A percentile compares a stretch with the other conserved stretches of the same genome.
Conservation (phyloP, 257 asterid genomes). For the Cordia subcordata region DNA sequence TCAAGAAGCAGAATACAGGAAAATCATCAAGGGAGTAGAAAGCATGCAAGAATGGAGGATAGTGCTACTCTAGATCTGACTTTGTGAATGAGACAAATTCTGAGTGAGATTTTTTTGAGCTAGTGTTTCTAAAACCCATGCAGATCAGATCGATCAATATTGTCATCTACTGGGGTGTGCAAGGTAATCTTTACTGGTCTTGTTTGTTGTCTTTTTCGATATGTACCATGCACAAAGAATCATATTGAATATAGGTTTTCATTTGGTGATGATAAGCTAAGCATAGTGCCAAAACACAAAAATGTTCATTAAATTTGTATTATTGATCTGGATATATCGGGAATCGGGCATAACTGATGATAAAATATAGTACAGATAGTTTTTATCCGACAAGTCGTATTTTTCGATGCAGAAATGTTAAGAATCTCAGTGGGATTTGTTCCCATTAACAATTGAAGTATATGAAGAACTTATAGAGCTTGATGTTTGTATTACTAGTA, state of each 20-base stretch:
- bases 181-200: conserved; percentile 34
- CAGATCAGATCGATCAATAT: conserved; percentile 26
- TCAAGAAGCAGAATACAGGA: conserved; percentile 26
- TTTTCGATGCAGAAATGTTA: not conserved
- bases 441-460: not conserved
- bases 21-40: conserved; percentile 10
- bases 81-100: conserved; percentile 64
- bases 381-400: not conserved
- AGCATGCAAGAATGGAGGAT: conserved; percentile 32
- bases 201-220: conserved; percentile 27
- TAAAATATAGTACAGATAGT: not conserved
- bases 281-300: not conserved
- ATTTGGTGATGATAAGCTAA: not conserved
- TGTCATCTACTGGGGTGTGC: conserved; percentile 22
- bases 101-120: conserved; percentile 80
- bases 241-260: not conserved
- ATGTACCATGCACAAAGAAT: conserved; percentile 29
- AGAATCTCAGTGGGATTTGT: not conserved
- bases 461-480: no score
- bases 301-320: not conserved
- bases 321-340: no score
- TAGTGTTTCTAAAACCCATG: conserved; percentile 21
- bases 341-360: no score
- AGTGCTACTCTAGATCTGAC: conserved; percentile 64
- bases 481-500: no score